Base-by-base conservation (phyloP, 2,329 filamentous ascomycete species). In the Alternaria sp. region DNA sequence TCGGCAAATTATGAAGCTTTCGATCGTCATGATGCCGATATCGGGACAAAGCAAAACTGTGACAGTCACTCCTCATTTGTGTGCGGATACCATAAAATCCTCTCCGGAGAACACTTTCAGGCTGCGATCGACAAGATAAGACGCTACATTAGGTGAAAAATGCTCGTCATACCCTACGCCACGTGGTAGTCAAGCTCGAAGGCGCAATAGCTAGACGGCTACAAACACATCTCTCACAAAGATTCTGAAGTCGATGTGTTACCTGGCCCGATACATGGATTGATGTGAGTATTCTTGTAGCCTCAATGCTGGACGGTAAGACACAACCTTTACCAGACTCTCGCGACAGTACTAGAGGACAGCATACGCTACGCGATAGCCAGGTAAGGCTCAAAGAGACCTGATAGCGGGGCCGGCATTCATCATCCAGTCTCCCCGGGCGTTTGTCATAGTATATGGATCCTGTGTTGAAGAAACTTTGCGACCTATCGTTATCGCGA, bases 371-470 rank as follows among this genome's bases (percentile, higher is more conserved):
- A n/a, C 15, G n/a, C 19, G 11, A 58, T 17, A 40, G 36, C 32
- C 32, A 40, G 32, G 15, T 58, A 62, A 60, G 62, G 65, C 23
- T 51, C 55, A 61, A 49, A 36, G 28, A 40, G 50, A 43, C 52
- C 19, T 28, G 50, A 53, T 59, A 60, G 65, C 57, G 65, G 67
- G 59, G 49, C 62, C 17, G n/a, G 32, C 49, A 59, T 21, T 17
- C 43, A 56, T 54, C 45, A 10, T 23, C 9, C 17, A 19, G 44
- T 26, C 25, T 32, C 53, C 53, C 43, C 53, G 32, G 53, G 36
- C n/a, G 28, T 52, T 52, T 52, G 49, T 52, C 30, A 17, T 25
- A 40, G 19, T 17, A 25, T 32, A 23, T 36, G 49, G 49, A 21
- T 40, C 30, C 36, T 23, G 13, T 23, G 28, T 8, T 52, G 49